Conservation (phyloP, 1,284 basidiomycete species). For the Ustilago vetiveriae region DNA sequence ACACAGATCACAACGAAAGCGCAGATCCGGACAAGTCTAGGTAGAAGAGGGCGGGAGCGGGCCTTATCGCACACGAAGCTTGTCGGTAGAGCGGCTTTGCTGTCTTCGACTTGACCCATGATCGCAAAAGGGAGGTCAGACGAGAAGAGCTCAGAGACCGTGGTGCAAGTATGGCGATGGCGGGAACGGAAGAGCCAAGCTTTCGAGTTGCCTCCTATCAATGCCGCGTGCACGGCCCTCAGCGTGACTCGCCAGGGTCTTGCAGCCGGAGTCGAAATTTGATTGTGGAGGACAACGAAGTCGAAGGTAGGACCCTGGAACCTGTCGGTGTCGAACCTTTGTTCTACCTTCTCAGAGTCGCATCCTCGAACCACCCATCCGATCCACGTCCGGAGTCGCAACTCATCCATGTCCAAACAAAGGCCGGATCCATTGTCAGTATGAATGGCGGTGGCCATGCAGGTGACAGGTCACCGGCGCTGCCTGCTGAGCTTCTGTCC, state of each 20-base stretch:
- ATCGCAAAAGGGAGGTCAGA: not conserved
- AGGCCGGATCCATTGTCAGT: not conserved
- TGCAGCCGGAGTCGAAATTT: not conserved
- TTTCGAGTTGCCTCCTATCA: not conserved
- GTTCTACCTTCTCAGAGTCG: too few species aligned
- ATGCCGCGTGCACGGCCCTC: slow-evolving; percentile 5
- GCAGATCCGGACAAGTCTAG: slow-evolving; percentile 3
- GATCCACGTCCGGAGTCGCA: too few species aligned
- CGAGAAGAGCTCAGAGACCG: not conserved
- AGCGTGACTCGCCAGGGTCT: slow-evolving; percentile 1
- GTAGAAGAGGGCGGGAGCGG: not conserved
- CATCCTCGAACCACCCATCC: too few species aligned
- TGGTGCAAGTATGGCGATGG: not conserved
- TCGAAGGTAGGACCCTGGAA: too few species aligned
- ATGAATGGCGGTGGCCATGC: not conserved
- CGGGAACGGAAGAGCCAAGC: not conserved
- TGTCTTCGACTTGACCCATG: slow-evolving; percentile 13
- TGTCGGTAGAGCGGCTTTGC: slow-evolving; percentile 7
- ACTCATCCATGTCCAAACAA: too few species aligned
- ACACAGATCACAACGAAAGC: slow-evolving; percentile 6
- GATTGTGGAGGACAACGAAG: slow-evolving; percentile 6
- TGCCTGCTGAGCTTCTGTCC: slow-evolving; percentile 32
- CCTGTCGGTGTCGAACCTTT: slow-evolving; percentile 6
- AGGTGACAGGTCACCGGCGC: slow-evolving; percentile 7
- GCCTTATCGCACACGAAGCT: not conserved